Evolutionary conservation across 1,284 basidiomycete genomes (phyloP).

Genomic region (Apiotrichum brassicae): DNA sequence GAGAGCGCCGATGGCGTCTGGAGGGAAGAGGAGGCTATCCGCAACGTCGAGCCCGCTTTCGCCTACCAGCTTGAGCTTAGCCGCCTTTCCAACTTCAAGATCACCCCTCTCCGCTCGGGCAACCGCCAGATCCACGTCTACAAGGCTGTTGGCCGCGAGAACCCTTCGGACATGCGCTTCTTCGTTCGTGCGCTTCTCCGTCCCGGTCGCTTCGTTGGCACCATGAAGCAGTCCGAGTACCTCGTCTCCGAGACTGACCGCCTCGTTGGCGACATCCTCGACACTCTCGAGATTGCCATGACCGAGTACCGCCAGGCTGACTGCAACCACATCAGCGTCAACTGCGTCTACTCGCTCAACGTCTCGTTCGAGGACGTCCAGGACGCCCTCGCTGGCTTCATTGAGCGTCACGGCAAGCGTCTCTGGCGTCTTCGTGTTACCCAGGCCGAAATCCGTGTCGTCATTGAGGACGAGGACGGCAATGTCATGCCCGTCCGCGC

Average conservation of each 20-base stretch:
- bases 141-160: conserved; percentile 89
- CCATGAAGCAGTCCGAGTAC: conserved; percentile 91
- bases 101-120: conserved; percentile 87
- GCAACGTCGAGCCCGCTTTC: conserved; percentile 96
- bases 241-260: conserved; percentile 97
- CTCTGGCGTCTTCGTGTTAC: conserved; percentile 98
- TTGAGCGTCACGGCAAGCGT: conserved; percentile 95
- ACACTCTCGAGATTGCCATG: conserved; percentile 87
- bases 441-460: conserved; percentile 89
- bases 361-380: conserved; percentile 95
- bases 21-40: conserved; percentile 92
- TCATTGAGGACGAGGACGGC: conserved; percentile 86
- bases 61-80: conserved; percentile 97
- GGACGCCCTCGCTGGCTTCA: conserved; percentile 91
- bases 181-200: conserved; percentile 95
- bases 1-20: conserved; percentile 60
- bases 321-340: conserved; percentile 95
- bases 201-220: conserved; percentile 84
- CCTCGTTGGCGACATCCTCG: conserved; percentile 87
- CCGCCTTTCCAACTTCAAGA: conserved; percentile 92
- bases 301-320: conserved; percentile 82
- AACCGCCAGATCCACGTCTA: conserved; percentile 96
- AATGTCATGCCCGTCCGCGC: conserved; percentile 92
- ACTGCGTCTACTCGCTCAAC: conserved; percentile 93
- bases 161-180: conserved; percentile 94